Conservation (phyloP, 1,284 basidiomycete genomes). For the Chalciporus sp. region DNA sequence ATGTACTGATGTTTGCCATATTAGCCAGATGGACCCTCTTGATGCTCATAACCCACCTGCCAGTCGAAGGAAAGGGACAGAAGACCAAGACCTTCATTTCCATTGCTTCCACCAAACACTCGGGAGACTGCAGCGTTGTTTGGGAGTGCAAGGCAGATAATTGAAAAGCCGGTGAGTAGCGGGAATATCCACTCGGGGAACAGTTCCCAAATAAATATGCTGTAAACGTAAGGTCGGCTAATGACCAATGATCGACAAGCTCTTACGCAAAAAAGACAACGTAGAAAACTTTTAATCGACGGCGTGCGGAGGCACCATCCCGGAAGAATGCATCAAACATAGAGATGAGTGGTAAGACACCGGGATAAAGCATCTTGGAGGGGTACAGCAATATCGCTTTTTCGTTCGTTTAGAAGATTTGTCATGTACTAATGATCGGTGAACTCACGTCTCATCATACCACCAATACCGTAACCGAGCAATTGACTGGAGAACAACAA, state of each 20-base stretch:
- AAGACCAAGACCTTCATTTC: constrained; percentile 58
- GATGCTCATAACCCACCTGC: constrained; percentile 34
- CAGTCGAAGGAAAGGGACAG: constrained; percentile 60
- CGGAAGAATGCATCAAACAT: constrained; percentile 60
- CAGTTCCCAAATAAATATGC: constrained; percentile 54
- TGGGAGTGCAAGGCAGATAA: constrained; percentile 62
- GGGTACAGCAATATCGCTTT: constrained; percentile 59
- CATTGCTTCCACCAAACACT: constrained; percentile 62
- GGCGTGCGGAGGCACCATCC: constrained; percentile 46
- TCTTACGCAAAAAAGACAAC: constrained; percentile 45
- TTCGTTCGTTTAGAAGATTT: constrained; percentile 18
- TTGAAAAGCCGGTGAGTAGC: constrained; percentile 50
- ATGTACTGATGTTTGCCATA: constrained; percentile 42
- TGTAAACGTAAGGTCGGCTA: constrained; percentile 11
- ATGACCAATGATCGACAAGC: not conserved
- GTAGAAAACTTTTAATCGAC: constrained; percentile 52
- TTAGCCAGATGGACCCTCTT: not conserved
- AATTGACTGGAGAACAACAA: constrained; percentile 64
- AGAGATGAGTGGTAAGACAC: constrained; percentile 53
- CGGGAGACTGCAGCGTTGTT: constrained; percentile 49
- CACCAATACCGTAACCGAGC: constrained; percentile 60
- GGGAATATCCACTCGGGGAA: constrained; percentile 57
- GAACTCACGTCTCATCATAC: constrained; percentile 50
- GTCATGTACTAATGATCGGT: constrained; percentile 8
- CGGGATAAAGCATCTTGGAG: constrained; percentile 65